Conservation (phyloP, 768 basidiomycete genomes). For the Tulasnella sp. region DNA sequence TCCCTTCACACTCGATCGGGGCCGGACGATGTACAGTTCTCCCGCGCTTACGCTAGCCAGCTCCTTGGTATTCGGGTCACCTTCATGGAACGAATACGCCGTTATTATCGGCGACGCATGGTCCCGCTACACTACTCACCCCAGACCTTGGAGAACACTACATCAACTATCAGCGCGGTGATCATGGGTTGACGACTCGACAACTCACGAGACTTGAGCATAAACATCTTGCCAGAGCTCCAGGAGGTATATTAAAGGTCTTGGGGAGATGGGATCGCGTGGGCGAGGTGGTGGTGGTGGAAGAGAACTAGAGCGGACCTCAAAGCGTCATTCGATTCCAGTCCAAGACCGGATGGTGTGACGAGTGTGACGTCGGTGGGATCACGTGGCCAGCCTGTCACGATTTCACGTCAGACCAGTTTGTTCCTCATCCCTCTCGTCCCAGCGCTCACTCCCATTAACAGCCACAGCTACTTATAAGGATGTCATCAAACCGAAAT, state of each 20-base stretch:
- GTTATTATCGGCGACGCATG: background rate
- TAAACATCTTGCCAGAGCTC: slow-evolving; percentile 22
- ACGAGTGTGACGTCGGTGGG: too few relatives aligned
- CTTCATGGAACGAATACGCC: slow-evolving; percentile 31
- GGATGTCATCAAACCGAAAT: too few relatives aligned
- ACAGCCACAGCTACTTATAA: too few relatives aligned
- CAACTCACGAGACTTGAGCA: slow-evolving; percentile 26
- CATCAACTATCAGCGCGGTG: slow-evolving; percentile 21
- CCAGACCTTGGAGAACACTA: slow-evolving; percentile 90
- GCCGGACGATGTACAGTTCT: slow-evolving; percentile 80
- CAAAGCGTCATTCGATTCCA: too few relatives aligned
- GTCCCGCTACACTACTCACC: slow-evolving; percentile 43
- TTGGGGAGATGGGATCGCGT: background rate
- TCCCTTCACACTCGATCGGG: slow-evolving; percentile 71
- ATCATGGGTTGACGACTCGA: background rate
- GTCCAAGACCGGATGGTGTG: too few relatives aligned
- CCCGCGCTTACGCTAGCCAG: slow-evolving; percentile 90
- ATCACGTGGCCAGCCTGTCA: too few relatives aligned
- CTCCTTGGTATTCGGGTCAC: slow-evolving; percentile 89
- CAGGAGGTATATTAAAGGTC: background rate
- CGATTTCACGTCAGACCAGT: too few relatives aligned
- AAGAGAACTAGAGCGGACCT: background rate
- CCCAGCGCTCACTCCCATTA: too few relatives aligned
- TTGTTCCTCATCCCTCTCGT: too few relatives aligned
- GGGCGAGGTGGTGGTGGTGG: background rate